Conservation (phyloP, 192 early-diverging fungal species). For the Helicostylum pulchrum region DNA sequence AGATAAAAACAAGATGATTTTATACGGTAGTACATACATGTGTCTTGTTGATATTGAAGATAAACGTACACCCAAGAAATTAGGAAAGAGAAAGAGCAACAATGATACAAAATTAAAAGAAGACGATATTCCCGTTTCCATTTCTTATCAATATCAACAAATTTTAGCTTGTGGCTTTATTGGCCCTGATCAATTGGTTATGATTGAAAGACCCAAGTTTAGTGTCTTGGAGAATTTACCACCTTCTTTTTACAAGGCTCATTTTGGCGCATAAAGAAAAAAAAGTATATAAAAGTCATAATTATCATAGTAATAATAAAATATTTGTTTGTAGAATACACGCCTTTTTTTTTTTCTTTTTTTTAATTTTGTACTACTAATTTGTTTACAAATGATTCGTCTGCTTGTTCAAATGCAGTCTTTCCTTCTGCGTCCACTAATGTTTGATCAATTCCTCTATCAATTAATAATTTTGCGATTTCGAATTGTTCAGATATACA, state of each 20-base stretch:
- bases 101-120: conserved; percentile 56
- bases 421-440: conserved; percentile 24
- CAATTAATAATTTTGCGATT: conserved; percentile 18
- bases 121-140: conserved; percentile 59
- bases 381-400: conserved; percentile 8
- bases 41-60: conserved; percentile 72
- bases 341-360: conserved; percentile 8
- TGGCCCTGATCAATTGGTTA: conserved; percentile 69
- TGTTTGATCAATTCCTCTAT: conserved; percentile 16
- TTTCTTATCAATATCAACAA: conserved; percentile 80
- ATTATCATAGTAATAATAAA: conserved; percentile 8
- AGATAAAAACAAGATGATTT: conserved; percentile 56
- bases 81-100: conserved; percentile 43
- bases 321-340: neutral
- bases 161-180: conserved; percentile 79
- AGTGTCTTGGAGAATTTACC: conserved; percentile 76
- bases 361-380: too few relatives aligned
- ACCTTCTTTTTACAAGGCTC: conserved; percentile 76
- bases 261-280: conserved; percentile 70
- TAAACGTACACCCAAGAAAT: conserved; percentile 35
- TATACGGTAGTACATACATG: conserved; percentile 71
- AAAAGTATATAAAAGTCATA: neutral
- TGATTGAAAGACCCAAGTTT: conserved; percentile 86
- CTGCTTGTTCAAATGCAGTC: conserved; percentile 25
- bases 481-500: conserved; percentile 33